Evolutionary conservation across 2,329 filamentous ascomycete genomes (phyloP).

Genomic region (Colletotrichum tofieldiae): DNA sequence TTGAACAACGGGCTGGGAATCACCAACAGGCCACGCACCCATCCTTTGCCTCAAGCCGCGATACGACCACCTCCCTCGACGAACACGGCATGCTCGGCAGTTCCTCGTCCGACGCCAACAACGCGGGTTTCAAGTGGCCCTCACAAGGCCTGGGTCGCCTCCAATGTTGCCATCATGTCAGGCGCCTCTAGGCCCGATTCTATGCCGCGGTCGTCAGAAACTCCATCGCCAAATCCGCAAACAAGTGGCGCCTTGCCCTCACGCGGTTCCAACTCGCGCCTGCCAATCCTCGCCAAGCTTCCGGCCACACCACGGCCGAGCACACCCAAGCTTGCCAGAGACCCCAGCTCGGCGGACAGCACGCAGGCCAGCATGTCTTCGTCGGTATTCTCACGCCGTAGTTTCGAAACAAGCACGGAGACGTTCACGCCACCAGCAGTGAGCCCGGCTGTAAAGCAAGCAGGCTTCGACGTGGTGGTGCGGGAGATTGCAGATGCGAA

Average conservation of each 20-base stretch:
- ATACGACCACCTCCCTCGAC: slow-evolving; percentile 2
- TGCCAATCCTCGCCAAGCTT: slow-evolving; percentile 50
- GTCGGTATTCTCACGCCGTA: slow-evolving; percentile 58
- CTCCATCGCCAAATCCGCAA: slow-evolving; percentile 45
- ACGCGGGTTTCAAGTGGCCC: slow-evolving; percentile 1
- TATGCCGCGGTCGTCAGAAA: slow-evolving; percentile 42
- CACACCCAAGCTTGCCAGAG: slow-evolving; percentile 54
- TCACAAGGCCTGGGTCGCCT: slow-evolving; percentile 20
- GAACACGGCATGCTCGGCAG: neutral
- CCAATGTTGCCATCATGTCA: slow-evolving; percentile 28
- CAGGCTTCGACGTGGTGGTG: slow-evolving; percentile 19
- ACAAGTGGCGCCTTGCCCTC: slow-evolving; percentile 51
- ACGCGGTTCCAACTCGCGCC: slow-evolving; percentile 55
- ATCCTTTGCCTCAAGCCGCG: neutral
- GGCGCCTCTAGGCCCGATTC: slow-evolving; percentile 43
- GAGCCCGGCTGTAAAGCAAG: slow-evolving; percentile 50
- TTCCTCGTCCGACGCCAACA: neutral
- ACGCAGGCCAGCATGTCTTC: slow-evolving; percentile 55
- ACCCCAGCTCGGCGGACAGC: slow-evolving; percentile 59
- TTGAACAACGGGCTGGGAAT: neutral
- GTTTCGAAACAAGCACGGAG: slow-evolving; percentile 49
- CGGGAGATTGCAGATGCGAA: slow-evolving; percentile 32
- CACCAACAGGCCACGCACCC: slow-evolving; percentile 9
- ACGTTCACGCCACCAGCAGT: slow-evolving; percentile 50
- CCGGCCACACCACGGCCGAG: slow-evolving; percentile 56